A percentile compares a stretch with the other conserved stretches of the same genome.
These are phyloP conservation scores for Hemileccinum rubropunctum DNA, from an alignment of 768 basidiomycete species.

Conservation along the genomic window DNA sequence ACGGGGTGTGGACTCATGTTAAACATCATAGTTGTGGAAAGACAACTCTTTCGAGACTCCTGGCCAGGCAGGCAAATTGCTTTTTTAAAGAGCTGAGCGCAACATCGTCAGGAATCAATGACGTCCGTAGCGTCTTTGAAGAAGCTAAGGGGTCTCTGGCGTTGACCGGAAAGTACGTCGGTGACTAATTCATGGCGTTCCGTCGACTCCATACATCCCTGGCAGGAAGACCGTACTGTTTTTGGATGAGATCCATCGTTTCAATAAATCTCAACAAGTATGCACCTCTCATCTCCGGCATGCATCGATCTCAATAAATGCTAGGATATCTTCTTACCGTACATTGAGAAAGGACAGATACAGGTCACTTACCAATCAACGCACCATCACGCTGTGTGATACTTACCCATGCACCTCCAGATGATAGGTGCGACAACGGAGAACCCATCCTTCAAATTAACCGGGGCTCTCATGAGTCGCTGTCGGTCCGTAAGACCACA, in stretches of 20 bases:
- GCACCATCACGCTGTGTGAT: not conserved
- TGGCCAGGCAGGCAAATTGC: conserved; percentile 57
- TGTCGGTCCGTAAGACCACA: conserved; percentile 54
- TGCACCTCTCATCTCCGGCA: not conserved
- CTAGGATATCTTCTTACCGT: conserved; percentile 79
- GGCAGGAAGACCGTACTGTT: conserved; percentile 70
- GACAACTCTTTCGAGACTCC: conserved; percentile 71
- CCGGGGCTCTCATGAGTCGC: conserved; percentile 67
- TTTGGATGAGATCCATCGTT: conserved; percentile 83
- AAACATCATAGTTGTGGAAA: conserved; percentile 54
- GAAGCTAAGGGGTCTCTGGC: conserved; percentile 67
- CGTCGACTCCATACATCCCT: conserved; percentile 8
- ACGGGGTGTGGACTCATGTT: not conserved
- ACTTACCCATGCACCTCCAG: conserved; percentile 27
- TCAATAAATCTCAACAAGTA: conserved; percentile 70
- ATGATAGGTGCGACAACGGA: conserved; percentile 86
- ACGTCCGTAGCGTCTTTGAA: conserved; percentile 71
- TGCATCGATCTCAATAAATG: conserved; percentile 10
- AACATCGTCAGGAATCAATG: conserved; percentile 64
- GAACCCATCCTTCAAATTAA: conserved; percentile 84
- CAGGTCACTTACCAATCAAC: conserved; percentile 39
- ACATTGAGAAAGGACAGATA: conserved; percentile 73
- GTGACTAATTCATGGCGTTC: not conserved
- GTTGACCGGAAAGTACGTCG: conserved; percentile 57
- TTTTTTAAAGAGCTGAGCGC: conserved; percentile 77